Percentiles rank a stretch among this genome's conserved stretches.
Conservation (phyloP, 768 basidiomycete genomes). For the Kwoniella shandongensis region DNA sequence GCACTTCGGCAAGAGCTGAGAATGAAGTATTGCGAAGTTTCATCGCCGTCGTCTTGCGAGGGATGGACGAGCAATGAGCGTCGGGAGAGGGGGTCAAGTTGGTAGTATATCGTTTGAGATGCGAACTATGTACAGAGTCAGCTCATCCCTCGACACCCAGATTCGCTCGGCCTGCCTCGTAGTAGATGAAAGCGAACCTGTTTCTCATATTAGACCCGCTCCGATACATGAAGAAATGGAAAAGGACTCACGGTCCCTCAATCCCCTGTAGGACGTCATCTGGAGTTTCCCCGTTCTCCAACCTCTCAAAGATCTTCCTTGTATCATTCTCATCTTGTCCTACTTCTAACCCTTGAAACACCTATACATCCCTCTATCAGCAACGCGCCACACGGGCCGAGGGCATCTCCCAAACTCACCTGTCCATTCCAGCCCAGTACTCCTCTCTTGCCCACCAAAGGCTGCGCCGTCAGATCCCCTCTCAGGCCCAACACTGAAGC, state of each 20-base stretch:
- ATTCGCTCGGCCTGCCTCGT: conserved; percentile 28
- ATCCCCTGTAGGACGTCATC: conserved; percentile 29
- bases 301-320: conserved; percentile 20
- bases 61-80: conserved; percentile 43
- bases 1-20: conserved; percentile 30
- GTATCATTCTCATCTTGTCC: conserved; percentile 44
- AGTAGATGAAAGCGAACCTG: conserved; percentile 49
- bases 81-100: conserved; percentile 47
- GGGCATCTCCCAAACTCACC: conserved; percentile 11
- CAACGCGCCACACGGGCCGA: not conserved
- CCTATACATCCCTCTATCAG: conserved; percentile 18
- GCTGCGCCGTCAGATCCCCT: conserved; percentile 41
- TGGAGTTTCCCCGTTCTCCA: conserved; percentile 31
- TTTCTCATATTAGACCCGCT: too few species aligned
- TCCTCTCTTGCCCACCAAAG: conserved; percentile 38
- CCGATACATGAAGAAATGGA: too few species aligned
- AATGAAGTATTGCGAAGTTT: conserved; percentile 16
- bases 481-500: conserved; percentile 48
- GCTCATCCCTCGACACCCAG: not conserved
- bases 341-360: conserved; percentile 45
- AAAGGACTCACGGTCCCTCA: conserved; percentile 51
- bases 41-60: not conserved
- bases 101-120: conserved; percentile 32
- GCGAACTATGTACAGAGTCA: conserved; percentile 15
- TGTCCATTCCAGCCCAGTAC: conserved; percentile 52